Percentiles rank a stretch among this genome's conserved stretches.
Conservation (phyloP, 257 asterid species). For the Knoxia roxburghii region DNA sequence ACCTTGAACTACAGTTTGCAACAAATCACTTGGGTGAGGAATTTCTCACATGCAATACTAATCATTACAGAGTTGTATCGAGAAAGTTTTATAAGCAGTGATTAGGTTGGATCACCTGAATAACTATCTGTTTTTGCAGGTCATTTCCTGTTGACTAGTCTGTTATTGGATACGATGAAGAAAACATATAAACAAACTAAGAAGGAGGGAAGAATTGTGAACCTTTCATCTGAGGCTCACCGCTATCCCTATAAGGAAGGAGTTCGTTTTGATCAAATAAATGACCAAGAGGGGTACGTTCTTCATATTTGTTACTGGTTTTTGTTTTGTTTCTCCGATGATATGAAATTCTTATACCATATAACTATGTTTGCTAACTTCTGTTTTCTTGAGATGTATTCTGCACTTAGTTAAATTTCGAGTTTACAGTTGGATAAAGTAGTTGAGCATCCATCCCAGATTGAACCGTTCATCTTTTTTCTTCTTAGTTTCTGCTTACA, state of each 20-base stretch:
- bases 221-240: conserved; percentile 73
- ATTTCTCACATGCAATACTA: neutral
- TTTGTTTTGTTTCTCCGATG: neutral
- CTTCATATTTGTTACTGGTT: neutral
- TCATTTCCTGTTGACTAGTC: conserved; percentile 72
- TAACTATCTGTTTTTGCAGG: conserved; percentile 43
- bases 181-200: conserved; percentile 53
- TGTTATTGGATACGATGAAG: conserved; percentile 76
- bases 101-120: neutral
- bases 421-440: neutral
- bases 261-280: conserved; percentile 56
- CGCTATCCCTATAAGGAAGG: conserved; percentile 50
- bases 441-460: neutral
- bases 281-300: conserved; percentile 48
- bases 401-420: neutral
- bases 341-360: conserved; percentile 1
- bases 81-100: too few species aligned
- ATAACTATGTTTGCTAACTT: neutral
- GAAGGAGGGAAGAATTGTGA: conserved; percentile 84
- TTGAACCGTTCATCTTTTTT: neutral
- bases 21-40: conserved; percentile 73
- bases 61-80: too few species aligned
- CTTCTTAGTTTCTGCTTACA: neutral
- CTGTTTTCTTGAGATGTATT: neutral
- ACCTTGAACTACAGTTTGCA: conserved; percentile 80